A percentile compares a stretch with the other conserved stretches of the same genome.
These are phyloP conservation scores for Calonectria pseudoturangicola DNA, from an alignment of 2,329 filamentous ascomycete genomes.

Conservation along the genomic window DNA sequence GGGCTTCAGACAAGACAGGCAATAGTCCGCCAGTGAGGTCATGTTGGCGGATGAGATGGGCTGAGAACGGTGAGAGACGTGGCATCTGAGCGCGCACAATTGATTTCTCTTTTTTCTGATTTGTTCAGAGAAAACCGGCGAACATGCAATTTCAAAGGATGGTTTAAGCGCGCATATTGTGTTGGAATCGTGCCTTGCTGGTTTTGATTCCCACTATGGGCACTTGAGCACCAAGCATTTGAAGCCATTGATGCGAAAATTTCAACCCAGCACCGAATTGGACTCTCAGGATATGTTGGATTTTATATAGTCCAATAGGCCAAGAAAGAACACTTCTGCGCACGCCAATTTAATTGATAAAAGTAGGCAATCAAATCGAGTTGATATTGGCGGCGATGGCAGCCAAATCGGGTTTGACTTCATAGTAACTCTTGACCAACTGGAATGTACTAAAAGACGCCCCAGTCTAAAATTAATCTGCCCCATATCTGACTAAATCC, in stretches of 20 bases:
- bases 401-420: conserved; percentile 3
- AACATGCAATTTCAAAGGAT: background rate
- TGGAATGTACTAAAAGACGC: background rate
- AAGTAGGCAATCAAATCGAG: too few relatives aligned
- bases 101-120: background rate
- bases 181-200: background rate
- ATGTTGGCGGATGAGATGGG: conserved; percentile 4
- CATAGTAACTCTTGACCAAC: background rate
- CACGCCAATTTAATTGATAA: background rate
- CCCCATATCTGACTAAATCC: too few relatives aligned
- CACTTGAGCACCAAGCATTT: background rate
- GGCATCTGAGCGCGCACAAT: background rate
- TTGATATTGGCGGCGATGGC: too few relatives aligned
- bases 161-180: background rate
- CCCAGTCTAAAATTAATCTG: background rate
- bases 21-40: conserved; percentile 9
- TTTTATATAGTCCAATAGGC: background rate
- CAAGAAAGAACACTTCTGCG: too few relatives aligned
- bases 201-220: background rate
- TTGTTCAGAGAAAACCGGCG: background rate
- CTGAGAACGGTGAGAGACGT: background rate
- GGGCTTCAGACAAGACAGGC: conserved; percentile 1
- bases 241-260: too few relatives aligned
- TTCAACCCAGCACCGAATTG: too few relatives aligned
- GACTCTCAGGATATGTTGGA: too few relatives aligned